These are phyloP conservation scores for Larix kaempferi DNA, from an alignment of 75 land plant genomes.

Conservation along the genomic window DNA sequence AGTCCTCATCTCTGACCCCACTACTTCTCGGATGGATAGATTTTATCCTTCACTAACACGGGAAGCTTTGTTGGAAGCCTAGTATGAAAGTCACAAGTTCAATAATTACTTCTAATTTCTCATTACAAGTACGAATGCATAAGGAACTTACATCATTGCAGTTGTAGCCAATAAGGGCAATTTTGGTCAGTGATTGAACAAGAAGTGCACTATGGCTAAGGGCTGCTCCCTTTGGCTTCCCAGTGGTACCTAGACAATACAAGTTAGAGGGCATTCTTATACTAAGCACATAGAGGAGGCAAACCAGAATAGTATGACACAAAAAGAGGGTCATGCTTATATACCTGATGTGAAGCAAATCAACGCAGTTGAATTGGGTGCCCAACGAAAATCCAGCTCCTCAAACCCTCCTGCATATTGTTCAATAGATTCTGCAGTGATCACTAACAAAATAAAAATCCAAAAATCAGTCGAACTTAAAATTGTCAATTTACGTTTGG, in stretches of 20 bases:
- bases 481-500: background rate
- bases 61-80: background rate
- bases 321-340: background rate
- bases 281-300: background rate
- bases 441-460: constrained; percentile 5
- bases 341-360: constrained; percentile 98
- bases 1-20: background rate
- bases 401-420: constrained; percentile 3
- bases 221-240: constrained; percentile 82
- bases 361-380: constrained; percentile 62
- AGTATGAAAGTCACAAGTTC: background rate
- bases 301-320: background rate
- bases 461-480: background rate
- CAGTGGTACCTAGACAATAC: constrained; percentile 73
- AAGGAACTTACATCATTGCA: constrained; percentile 72
- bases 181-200: constrained; percentile 84
- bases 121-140: constrained; percentile 3
- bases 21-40: background rate
- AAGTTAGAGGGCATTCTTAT: background rate
- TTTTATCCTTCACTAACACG: background rate
- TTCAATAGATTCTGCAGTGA: constrained; percentile 13
- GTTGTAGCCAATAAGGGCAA: constrained; percentile 72
- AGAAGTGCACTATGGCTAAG: constrained; percentile 77
- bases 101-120: background rate
- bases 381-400: constrained; percentile 32